Base-by-base conservation (phyloP, 1,284 basidiomycete species). In the Chondrostereum purpureum region DNA sequence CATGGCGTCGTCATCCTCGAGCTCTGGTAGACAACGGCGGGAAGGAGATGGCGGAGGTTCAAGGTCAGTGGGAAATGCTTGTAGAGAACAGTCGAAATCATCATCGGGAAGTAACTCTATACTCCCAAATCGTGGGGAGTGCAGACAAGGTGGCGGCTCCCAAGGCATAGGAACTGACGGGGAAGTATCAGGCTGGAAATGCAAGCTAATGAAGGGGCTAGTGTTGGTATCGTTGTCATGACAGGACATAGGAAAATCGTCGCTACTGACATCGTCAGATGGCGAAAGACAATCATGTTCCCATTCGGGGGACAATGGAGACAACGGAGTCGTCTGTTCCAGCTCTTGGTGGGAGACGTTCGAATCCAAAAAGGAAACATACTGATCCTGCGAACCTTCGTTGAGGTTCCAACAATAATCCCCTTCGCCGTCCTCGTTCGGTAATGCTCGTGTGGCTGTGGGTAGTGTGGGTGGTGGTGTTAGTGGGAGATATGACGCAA, bases 381-480 rank as follows among this genome's bases (percentile, higher is more conserved):
- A 19, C 19, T 14, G 10, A 13, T 3, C 34, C 31, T 37, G 41
- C 22, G 14, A 37, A 21, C 37, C 39, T n/a, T 39, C 22, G 3
- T 23, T 12, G 14, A 41, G 36, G 4, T 43, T 33, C n/a, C n/a
- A n/a, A n/a, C n/a, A n/a, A 40, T 3, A 23, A 2, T 49, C 44
- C 10, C 45, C 45, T n/a, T n/a, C n/a, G 17, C 18, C 27, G 4
- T 44, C 49, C 19, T 35, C n/a, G 14, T 42, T 14, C 6, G 56
- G 53, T 13, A 56, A 44, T 16, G 49, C 47, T 12, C 44, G 36
- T 4, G 48, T 55, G 4, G 46, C 39, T 10, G 44, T 52, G 6
- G 49, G 55, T 42, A 53, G 36, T 3, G 55, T 58, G 13, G 49
- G 49, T 11, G 53, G 55, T 21, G 55, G 55, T 1, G 55, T 53